Base-by-base conservation (phyloP, 768 basidiomycete genomes). In the Pleurotus tuoliensis region DNA sequence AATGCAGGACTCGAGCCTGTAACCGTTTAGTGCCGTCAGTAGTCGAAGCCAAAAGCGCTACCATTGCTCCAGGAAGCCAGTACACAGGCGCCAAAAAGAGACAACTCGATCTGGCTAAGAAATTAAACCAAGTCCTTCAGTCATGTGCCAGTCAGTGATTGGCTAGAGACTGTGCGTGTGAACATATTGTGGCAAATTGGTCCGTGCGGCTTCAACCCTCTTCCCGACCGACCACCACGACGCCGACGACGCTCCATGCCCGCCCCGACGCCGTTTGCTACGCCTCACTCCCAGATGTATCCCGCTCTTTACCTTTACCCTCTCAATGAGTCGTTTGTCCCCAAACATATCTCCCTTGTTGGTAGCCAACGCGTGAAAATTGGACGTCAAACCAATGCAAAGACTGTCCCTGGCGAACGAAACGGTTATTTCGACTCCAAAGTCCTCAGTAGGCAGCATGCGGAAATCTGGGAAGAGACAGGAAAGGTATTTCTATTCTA, bases 381-480 rank as follows among this genome's bases (percentile, higher is more conserved):
- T 68, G 96, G 96, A 15, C 77, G 96, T 56, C 95, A 98, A 74
- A 98, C 94, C 13, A 97, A 94, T 70, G 86, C 88, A 56, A 97
- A 97, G 80, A 97, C 94, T 0, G 85, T 92, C 27, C 96, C 96
- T 15, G 86, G 82, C 9, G 93, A 96, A 67, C 79, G 90, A 65
- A 98, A 99, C 67, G 96, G 94, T 8, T 99, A 90, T 76, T 98
- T 99, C 69, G 96, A 98, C 75, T 90, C 88, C 20, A 98, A 98
- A 69, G 80, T 98, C 6, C 78, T 99, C 59, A 92, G 90, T 63
- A 79, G 96, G 62, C 90, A 92, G 75, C 96, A 98, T 67, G 96
- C 96, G 12, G 96, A 98, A 73, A 91, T 99, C n/a, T 99, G 89
- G 96, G 94, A 92, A 74, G 92, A 96, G 59, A 77, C 72, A 43